Evolutionary conservation across 768 basidiomycete genomes (phyloP), one percentile per base, ranked within the genome.

Genomic region (Leccinum longicurvipes): DNA sequence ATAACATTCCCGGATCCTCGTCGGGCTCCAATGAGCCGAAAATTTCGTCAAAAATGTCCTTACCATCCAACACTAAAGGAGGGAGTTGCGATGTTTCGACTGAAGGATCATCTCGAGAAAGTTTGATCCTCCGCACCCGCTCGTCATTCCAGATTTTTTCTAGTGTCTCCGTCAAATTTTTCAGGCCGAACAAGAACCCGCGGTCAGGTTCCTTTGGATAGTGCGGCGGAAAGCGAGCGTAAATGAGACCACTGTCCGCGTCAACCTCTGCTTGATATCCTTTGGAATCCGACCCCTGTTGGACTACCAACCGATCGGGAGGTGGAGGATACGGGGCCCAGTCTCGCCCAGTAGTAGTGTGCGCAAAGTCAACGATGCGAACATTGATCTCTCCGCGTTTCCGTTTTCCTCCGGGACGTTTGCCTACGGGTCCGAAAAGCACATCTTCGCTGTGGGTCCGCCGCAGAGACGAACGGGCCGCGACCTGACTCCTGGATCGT

Each of bases 351-450:
- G 95, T 98, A 9, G 94, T 98, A 50, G 97, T 98, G 68, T 98
- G 96, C 12, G 96, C 97, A 74, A 99, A 99, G 73, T 99, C 97
- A 53, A 99, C 97, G 50, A 99, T 85, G 32, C 95, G 92, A 59
- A 99, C 90, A 67, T 91, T 93, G 57, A 98, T 83, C 69, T 97
- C 96, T 29, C 97, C 97, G 23, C 91, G 77, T 67, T 86, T 89
- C 55, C 86, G 83, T 51, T 82, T 82, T n/a, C 82, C 82, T 47
- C 73, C 76, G 14, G 81, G 79, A 42, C 86, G 83, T 69, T 84
- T 84, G 1, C 79, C 80, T 19, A 84, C 76, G 24, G 89, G 82
- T 6, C 87, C 87, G 17, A 81, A 70, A 45, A 91, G 78, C 25
- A 91, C 72, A 66, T 93, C 89, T 69, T 94, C 91, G 63, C 89